These are phyloP conservation scores for Platanthera zijinensis DNA, from an alignment of 106 monocot species.

Conservation along the genomic window DNA sequence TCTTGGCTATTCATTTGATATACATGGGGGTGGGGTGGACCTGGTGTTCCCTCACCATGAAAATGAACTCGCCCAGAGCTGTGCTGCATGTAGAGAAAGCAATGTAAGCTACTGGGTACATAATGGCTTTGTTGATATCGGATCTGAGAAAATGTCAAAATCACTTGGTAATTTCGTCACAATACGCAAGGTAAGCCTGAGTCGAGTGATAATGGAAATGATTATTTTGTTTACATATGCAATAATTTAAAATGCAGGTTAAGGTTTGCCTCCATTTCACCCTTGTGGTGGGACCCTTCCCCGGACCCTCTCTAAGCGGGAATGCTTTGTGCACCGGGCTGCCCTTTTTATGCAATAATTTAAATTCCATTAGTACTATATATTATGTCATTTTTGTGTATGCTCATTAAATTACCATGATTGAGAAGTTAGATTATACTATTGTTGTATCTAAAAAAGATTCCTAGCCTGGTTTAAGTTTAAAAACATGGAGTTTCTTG, in stretches of 20 bases:
- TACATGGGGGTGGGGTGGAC: conserved; percentile 97
- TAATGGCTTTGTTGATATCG: conserved; percentile 89
- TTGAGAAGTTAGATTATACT: not conserved
- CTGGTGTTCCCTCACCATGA: conserved; percentile 97
- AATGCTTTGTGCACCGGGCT: too few relatives aligned
- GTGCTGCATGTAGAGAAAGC: conserved; percentile 72
- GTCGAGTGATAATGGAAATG: not conserved
- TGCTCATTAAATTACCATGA: not conserved
- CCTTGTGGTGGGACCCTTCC: too few relatives aligned
- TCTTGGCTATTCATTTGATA: conserved; percentile 85
- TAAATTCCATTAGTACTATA: not conserved
- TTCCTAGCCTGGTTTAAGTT: not conserved
- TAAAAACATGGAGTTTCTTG: not conserved
- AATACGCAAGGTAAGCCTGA: conserved; percentile 56
- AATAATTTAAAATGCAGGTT: not conserved
- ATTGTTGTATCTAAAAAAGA: not conserved
- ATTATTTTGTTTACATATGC: not conserved
- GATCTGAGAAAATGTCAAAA: conserved; percentile 94
- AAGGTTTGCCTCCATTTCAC: too few relatives aligned
- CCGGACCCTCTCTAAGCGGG: too few relatives aligned
- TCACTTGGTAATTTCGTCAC: conserved; percentile 89
- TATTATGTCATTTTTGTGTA: not conserved
- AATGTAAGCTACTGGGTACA: conserved; percentile 78
- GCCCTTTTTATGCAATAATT: not conserved
- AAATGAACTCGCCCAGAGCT: conserved; percentile 98